Conservation (phyloP, 306 rosid genomes). For the Citrullus amarus region DNA sequence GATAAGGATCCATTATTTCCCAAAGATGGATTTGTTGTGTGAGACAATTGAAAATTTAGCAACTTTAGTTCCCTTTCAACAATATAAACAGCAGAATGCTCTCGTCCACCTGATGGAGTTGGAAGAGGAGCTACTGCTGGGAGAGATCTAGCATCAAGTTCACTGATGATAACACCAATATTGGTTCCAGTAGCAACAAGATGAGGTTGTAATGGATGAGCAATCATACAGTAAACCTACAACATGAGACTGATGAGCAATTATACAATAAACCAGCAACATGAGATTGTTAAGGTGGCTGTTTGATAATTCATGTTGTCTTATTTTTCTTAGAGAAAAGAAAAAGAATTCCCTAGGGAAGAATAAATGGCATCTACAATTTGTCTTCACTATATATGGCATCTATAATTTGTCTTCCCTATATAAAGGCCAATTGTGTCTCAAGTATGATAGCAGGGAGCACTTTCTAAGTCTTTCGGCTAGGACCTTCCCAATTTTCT, state of each 20-base stretch:
- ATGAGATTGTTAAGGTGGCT: background rate
- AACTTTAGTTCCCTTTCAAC: constrained; percentile 86
- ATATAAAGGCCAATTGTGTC: no score
- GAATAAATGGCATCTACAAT: background rate
- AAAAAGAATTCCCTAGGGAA: background rate
- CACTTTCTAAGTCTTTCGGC: no score
- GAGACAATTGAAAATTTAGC: constrained; percentile 80
- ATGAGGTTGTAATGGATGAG: constrained; percentile 91
- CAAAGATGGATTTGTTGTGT: constrained; percentile 85
- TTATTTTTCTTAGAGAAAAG: background rate
- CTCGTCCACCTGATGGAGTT: constrained; percentile 76
- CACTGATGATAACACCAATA: constrained; percentile 83
- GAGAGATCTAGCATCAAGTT: constrained; percentile 93
- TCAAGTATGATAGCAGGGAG: no score
- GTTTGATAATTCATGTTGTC: background rate
- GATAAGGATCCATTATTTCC: constrained; percentile 80
- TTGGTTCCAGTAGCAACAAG: constrained; percentile 98
- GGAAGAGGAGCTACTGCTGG: constrained; percentile 90
- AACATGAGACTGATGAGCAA: constrained; percentile 38
- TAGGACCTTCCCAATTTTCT: no score
- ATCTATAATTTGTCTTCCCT: no score
- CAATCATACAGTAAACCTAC: constrained; percentile 95
- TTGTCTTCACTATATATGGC: no score
- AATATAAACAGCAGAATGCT: constrained; percentile 87
- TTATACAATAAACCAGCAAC: constrained; percentile 83